Evolutionary conservation across 225 moss, liverwort and hornwort genomes (phyloP).

Genomic region (Marchantia polymorpha): DNA sequence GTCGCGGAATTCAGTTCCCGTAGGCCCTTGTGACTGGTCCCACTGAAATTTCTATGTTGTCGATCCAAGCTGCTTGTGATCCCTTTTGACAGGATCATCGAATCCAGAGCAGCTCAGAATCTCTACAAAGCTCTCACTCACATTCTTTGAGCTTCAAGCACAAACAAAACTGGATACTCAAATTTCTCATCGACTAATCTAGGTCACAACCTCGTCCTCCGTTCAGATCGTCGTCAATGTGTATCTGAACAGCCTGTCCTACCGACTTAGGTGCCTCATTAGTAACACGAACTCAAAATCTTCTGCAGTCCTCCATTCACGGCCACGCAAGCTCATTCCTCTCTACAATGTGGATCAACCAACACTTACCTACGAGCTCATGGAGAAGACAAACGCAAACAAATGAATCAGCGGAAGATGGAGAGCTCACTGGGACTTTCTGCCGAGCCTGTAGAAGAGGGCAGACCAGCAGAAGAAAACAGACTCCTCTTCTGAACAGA

Average conservation of each 20-base stretch:
- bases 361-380: neutral
- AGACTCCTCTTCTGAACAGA: neutral
- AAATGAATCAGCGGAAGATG: neutral
- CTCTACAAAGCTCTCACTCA: neutral
- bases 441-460: neutral
- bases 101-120: neutral
- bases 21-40: neutral
- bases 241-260: no score
- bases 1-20: conserved; percentile 26
- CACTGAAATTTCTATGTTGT: neutral
- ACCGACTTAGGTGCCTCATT: no score
- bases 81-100: neutral
- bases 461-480: neutral
- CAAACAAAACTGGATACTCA: neutral
- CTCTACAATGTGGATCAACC: no score
- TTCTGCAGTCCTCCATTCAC: neutral
- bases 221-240: no score
- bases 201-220: no score
- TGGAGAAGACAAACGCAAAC: neutral
- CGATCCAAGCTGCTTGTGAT: no score
- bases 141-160: neutral
- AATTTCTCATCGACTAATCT: neutral
- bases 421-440: neutral
- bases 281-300: no score
- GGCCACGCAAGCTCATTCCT: neutral